Evolutionary conservation across 441 rosid species (phyloP), one percentile per base, ranked within the genome.

Genomic region (Erodium trifolium): DNA sequence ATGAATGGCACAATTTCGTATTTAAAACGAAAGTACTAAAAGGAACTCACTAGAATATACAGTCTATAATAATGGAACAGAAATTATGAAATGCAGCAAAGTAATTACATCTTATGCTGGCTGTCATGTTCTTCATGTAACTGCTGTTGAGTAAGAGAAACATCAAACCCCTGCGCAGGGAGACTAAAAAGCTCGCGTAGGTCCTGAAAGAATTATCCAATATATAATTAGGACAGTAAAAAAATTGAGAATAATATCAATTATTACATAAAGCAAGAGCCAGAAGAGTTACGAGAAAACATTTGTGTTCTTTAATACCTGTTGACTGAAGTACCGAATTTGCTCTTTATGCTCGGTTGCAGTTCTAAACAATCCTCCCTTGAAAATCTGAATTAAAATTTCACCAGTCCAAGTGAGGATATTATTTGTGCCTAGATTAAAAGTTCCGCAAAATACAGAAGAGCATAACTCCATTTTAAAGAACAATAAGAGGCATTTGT

Each of bases 331-430:
- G 75, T 94, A 91, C 67, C 99, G 93, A 71, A 87, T 88, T 78
- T 94, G 99, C 77, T 91, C 99, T 78, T 91, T 94, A 78, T 87
- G 95, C 76, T 93, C 99, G 34, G 97, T 93, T 66, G 97, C 99
- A 74, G 89, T 82, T 85, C 86, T 94, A 76, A 91, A 94, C 77
- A 94, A 76, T 10, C 99, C 92, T 17, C 97, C 97, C 79, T 94
- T 94, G 82, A 70, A 94, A 69, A 93, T 87, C 99, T 93, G 76
- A 43, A 64, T 2, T 73, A 71, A 17, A 73, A 31, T 31, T 49
- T 8, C 11, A 68, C 45, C 43, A 71, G 49, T 57, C 18, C 51
- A 53, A 35, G 37, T 27, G 14, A 16, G 14, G 62, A 55, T 12
- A 55, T 18, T 5, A 55, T 5, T 55, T 16, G 11, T 4, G 62